These are phyloP conservation scores for Candida multigemmis DNA, from an alignment of 805 yeast genomes.

Conservation along the genomic window DNA sequence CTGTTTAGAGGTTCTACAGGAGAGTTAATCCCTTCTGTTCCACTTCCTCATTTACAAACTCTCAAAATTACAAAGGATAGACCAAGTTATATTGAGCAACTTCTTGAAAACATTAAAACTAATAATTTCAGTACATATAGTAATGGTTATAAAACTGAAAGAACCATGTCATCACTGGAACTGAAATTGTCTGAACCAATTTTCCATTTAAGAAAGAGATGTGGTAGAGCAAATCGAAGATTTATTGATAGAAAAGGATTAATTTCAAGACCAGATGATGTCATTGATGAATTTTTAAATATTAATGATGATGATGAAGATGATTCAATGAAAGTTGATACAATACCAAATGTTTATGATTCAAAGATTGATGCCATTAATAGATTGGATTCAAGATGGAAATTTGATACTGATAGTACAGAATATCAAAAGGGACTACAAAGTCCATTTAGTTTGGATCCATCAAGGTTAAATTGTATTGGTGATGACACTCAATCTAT, in stretches of 20 bases:
- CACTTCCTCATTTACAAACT: conserved; percentile 40
- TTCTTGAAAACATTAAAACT: conserved; percentile 28
- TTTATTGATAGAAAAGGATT: conserved; percentile 71
- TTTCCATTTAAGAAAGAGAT: conserved; percentile 61
- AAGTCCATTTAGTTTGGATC: conserved; percentile 62
- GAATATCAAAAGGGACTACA: conserved; percentile 24
- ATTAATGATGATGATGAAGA: conserved; percentile 21
- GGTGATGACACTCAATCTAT: conserved; percentile 82
- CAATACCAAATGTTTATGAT: conserved; percentile 33
- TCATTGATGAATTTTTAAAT: conserved; percentile 32
- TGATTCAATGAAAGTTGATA: conserved; percentile 13
- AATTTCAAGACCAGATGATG: conserved; percentile 21
- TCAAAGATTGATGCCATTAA: conserved; percentile 33
- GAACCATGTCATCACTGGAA: too few species aligned
- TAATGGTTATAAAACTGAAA: conserved; percentile 19
- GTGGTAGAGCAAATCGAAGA: conserved; percentile 60
- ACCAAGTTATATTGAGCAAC: conserved; percentile 27
- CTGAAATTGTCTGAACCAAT: conserved; percentile 38
- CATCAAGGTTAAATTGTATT: conserved; percentile 74
- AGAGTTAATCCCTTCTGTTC: conserved; percentile 36
- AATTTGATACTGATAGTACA: conserved; percentile 50
- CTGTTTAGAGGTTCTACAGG: conserved; percentile 44
- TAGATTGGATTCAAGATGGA: conserved; percentile 57
- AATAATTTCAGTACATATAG: conserved; percentile 31
- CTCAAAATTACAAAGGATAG: conserved; percentile 11